Evolutionary conservation across 441 rosid genomes (phyloP).

Genomic region (Pelargonium myrrhifolium): DNA sequence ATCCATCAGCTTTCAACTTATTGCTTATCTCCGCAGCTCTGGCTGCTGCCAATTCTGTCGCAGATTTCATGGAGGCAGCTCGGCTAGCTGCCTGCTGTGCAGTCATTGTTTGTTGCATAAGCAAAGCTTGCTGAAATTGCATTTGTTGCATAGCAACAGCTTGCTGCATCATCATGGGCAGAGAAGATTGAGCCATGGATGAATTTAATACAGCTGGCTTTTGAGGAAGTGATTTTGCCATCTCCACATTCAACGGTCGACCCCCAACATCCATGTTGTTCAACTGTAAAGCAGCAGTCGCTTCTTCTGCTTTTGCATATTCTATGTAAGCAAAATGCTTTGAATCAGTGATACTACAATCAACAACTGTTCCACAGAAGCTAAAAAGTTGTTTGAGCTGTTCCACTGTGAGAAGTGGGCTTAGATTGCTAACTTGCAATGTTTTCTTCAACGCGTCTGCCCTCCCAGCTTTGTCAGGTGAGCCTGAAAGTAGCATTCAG

Average conservation of each 20-base stretch:
- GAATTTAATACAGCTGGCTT: conserved; percentile 54
- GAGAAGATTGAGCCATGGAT: conserved; percentile 60
- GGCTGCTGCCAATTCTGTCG: conserved; percentile 95
- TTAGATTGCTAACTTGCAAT: conserved; percentile 96
- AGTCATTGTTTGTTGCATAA: conserved; percentile 92
- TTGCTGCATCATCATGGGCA: conserved; percentile 99
- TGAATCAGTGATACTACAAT: conserved; percentile 76
- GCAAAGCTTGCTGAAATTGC: conserved; percentile 97
- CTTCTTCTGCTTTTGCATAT: conserved; percentile 85
- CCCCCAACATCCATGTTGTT: conserved; percentile 96
- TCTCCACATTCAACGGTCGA: conserved; percentile 85
- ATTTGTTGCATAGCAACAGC: conserved; percentile 99
- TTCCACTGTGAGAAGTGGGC: conserved; percentile 82
- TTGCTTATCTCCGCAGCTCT: conserved; percentile 96
- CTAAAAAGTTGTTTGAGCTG: conserved; percentile 91
- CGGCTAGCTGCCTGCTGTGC: conserved; percentile 97
- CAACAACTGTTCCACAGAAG: conserved; percentile 89
- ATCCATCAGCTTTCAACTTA: conserved; percentile 84
- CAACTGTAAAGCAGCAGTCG: conserved; percentile 83
- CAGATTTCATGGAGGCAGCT: conserved; percentile 97
- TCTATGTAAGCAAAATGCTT: conserved; percentile 91
- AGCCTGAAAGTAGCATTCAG: conserved; percentile 34
- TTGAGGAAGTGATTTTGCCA: conserved; percentile 89
- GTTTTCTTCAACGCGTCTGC: conserved; percentile 70
- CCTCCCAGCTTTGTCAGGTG: conserved; percentile 49